Percentiles rank a stretch among this genome's conserved stretches.
Evolutionary conservation across 192 early-diverging fungal genomes (phyloP).

Genomic region (Linnemannia hyalina): DNA sequence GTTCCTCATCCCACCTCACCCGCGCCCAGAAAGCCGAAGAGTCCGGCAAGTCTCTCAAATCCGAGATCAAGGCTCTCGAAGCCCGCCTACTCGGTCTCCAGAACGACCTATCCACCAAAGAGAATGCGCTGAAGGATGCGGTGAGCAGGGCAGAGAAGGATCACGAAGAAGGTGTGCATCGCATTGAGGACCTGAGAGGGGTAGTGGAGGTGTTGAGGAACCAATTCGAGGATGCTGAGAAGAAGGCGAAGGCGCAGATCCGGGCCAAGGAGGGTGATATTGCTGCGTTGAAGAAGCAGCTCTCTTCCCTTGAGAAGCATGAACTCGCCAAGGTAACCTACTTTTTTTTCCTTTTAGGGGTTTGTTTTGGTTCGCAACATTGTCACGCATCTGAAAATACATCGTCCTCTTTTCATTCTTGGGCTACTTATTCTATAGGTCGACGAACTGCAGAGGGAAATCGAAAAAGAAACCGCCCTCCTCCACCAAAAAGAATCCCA

Average conservation of each 20-base stretch:
- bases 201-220: not conserved
- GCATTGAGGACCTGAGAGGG: not conserved
- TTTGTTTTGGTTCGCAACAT: not conserved
- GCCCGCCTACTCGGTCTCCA: not conserved
- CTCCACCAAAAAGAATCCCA: constrained; percentile 20
- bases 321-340: constrained; percentile 15
- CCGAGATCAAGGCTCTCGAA: constrained; percentile 6
- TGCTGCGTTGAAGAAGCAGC: not conserved
- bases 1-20: not conserved
- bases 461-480: constrained; percentile 2
- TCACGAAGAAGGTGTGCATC: constrained; percentile 14
- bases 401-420: not conserved
- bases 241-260: constrained; percentile 11
- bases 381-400: not conserved
- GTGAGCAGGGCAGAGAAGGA: not conserved
- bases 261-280: constrained; percentile 21
- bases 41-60: not conserved
- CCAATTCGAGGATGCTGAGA: constrained; percentile 12
- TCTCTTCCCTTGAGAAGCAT: not conserved
- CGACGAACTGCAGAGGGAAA: constrained; percentile 14
- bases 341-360: not conserved
- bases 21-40: constrained; percentile 1
- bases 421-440: not conserved
- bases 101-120: not conserved
- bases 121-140: not conserved